Evolutionary conservation across 2,329 filamentous ascomycete genomes (phyloP).

Genomic region (Ophiostoma sp.): DNA sequence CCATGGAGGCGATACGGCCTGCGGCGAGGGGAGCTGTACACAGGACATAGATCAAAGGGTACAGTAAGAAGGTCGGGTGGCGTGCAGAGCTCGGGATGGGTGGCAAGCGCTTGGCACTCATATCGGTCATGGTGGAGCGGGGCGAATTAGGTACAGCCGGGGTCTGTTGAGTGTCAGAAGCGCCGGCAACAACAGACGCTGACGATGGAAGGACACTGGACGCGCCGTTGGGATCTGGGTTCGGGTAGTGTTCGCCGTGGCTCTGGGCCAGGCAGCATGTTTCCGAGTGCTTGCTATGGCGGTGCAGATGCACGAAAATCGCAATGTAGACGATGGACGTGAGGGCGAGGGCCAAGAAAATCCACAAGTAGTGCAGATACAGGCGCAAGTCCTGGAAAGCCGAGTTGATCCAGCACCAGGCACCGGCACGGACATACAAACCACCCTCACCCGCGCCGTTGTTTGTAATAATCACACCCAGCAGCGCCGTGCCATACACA

Average conservation of each 20-base stretch:
- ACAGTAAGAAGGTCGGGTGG: conserved; percentile 62
- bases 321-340: conserved; percentile 44
- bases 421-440: conserved; percentile 64
- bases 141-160: conserved; percentile 30
- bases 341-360: conserved; percentile 48
- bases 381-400: conserved; percentile 57
- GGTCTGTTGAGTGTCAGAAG: neutral
- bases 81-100: conserved; percentile 37
- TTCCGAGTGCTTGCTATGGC: conserved; percentile 34
- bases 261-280: conserved; percentile 20
- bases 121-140: conserved; percentile 32
- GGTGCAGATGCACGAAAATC: conserved; percentile 44
- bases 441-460: conserved; percentile 46
- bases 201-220: neutral
- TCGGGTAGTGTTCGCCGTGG: conserved; percentile 30
- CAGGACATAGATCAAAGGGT: conserved; percentile 68
- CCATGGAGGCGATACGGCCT: conserved; percentile 64
- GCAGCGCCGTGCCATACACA: conserved; percentile 56
- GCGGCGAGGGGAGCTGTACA: conserved; percentile 67
- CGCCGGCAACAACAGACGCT: neutral
- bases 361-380: conserved; percentile 65
- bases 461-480: conserved; percentile 48
- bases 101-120: conserved; percentile 33
- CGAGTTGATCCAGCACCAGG: conserved; percentile 68
- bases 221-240: conserved; percentile 31